Conservation (phyloP, 305 asterid genomes). For the Fraxinus latifolia region DNA sequence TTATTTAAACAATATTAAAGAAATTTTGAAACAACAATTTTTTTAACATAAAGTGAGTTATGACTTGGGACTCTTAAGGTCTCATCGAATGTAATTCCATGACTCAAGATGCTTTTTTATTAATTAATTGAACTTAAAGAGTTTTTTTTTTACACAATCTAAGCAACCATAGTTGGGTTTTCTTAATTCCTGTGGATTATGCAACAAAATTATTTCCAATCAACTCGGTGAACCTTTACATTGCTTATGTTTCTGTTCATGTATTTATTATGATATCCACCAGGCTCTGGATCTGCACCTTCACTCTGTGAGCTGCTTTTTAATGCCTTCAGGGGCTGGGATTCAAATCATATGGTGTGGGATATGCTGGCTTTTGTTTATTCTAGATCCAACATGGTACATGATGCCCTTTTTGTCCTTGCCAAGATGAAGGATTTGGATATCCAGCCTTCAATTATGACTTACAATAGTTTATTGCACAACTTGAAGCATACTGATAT, state of each 20-base stretch:
- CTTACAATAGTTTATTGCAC: constrained; percentile 62
- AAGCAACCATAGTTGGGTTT: not conserved
- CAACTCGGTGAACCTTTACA: constrained; percentile 1
- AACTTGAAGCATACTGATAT: constrained; percentile 51
- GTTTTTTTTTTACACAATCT: not conserved
- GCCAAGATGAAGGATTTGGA: constrained; percentile 61
- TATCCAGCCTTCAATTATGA: constrained; percentile 54
- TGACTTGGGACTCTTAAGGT: not conserved
- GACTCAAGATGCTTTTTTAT: not conserved
- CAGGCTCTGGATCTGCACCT: constrained; percentile 78
- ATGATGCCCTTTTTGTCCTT: constrained; percentile 63
- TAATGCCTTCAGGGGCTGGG: constrained; percentile 46
- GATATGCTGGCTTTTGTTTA: constrained; percentile 67
- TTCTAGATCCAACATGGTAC: constrained; percentile 54
- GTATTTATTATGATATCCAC: constrained; percentile 44
- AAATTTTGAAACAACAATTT: not conserved
- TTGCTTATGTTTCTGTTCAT: constrained; percentile 32
- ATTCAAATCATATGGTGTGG: constrained; percentile 55
- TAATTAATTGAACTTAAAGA: not conserved
- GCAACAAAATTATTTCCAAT: constrained; percentile 16
- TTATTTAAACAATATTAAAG: not conserved
- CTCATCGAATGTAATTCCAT: not conserved
- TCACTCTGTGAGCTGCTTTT: constrained; percentile 59
- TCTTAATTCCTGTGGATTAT: constrained; percentile 7
- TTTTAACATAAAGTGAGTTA: not conserved